Evolutionary conservation across 495 filamentous ascomycete genomes (phyloP), one percentile per base, ranked within the genome.

Genomic region (Delitschia confertaspora): DNA sequence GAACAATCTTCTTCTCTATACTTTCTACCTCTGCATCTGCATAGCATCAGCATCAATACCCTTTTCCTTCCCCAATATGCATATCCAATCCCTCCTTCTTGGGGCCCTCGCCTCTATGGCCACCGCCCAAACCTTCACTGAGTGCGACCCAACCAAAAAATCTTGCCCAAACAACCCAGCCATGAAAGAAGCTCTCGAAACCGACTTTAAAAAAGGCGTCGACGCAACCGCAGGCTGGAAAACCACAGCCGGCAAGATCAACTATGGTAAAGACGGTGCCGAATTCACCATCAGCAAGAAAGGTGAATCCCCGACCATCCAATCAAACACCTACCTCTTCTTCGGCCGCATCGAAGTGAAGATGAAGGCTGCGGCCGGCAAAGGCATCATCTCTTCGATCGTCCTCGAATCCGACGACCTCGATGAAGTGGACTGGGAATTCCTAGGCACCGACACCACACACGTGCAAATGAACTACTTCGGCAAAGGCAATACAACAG

Each of bases 371-470:
- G 76, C 87, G 6, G 64, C 66, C 4, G 87, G 87, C 14, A 67
- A 64, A 11, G 87, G 87, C 47, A 78, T 94, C 46, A 77, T 93
- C 59, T 87, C 82, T 64, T 85, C 80, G 43, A 76, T 87, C 38
- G 85, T 93, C 29, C 69, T 89, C 54, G 74, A 86, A 53, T 88
- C 83, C 23, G 87, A 93, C 51, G 78, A 83, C 51, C 69, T 93
- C 14, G 88, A 95, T 57, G 88, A 95, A 58, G 81, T 95, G 42
- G 88, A 93, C 61, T 89, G 82, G 80, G 87, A 60, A 27, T 56
- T 49, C 36, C 46, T 56, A 35, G 58, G 85, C 33, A 76, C 71
- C 21, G 76, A 85, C 52, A 59, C 63, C 30, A 68, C 65, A 32
- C 58, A 70, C 18, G 83, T 76, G 11, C 76, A 83, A 54, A 88